Evolutionary conservation across 495 filamentous ascomycete genomes (phyloP).

Genomic region (Pyronema domesticum): DNA sequence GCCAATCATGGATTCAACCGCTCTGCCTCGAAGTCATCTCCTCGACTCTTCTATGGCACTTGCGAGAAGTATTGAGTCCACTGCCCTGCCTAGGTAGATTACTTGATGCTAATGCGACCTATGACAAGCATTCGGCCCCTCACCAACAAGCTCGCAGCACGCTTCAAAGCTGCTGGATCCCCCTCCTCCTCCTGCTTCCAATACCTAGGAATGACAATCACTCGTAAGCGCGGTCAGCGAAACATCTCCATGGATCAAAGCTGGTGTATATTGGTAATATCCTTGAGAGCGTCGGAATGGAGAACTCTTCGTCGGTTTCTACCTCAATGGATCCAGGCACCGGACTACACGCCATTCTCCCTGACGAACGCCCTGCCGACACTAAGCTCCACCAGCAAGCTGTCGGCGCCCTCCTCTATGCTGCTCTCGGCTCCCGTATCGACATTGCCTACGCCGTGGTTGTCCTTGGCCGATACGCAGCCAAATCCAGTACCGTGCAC

Average conservation of each 20-base stretch:
- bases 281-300: neutral
- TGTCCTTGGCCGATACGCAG: neutral
- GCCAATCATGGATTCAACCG: no score
- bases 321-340: neutral
- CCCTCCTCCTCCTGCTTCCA: no score
- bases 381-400: neutral
- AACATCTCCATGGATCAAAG: neutral
- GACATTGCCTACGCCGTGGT: constrained; percentile 1
- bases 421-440: neutral
- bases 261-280: neutral
- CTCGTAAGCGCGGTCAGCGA: neutral
- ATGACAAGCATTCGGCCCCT: no score
- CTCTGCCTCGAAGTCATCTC: no score
- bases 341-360: neutral
- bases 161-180: no score
- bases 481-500: neutral
- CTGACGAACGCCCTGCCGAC: neutral
- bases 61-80: no score
- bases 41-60: no score
- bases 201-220: neutral
- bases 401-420: constrained; percentile 1
- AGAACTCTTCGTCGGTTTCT: neutral
- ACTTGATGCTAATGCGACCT: no score
- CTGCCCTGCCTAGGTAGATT: no score
- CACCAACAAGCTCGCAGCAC: no score